These are phyloP conservation scores for Clarireedia paspali DNA, from an alignment of 2,329 filamentous ascomycete species.

Conservation along the genomic window DNA sequence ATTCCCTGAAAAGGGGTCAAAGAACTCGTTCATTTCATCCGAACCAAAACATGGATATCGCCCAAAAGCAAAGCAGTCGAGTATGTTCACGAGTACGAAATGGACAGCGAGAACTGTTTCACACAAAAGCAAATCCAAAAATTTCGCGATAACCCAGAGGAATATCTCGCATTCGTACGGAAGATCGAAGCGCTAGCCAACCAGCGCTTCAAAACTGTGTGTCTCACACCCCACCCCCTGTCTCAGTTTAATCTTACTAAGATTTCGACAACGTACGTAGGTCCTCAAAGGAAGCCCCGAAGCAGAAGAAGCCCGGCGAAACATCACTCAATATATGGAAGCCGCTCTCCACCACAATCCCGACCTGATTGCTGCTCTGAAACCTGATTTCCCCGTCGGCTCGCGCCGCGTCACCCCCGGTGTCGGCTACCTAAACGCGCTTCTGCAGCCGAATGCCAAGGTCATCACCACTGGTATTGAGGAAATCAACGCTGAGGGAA, in stretches of 20 bases:
- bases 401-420: slow-evolving; percentile 35
- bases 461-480: slow-evolving; percentile 40
- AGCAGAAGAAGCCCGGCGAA: slow-evolving; percentile 1
- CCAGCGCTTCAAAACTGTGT: slow-evolving; percentile 17
- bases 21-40: slow-evolving; percentile 36
- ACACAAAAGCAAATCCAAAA: slow-evolving; percentile 36
- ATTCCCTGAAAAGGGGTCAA: slow-evolving; percentile 26
- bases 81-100: slow-evolving; percentile 18
- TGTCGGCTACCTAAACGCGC: slow-evolving; percentile 39
- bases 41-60: slow-evolving; percentile 37
- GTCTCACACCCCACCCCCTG: background rate
- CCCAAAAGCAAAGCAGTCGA: slow-evolving; percentile 30
- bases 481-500: slow-evolving; percentile 37
- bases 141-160: slow-evolving; percentile 38
- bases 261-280: background rate
- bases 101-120: slow-evolving; percentile 33
- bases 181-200: slow-evolving; percentile 36
- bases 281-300: background rate
- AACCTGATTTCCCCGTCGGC: slow-evolving; percentile 36
- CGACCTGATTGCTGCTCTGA: slow-evolving; percentile 39
- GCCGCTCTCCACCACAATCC: slow-evolving; percentile 40
- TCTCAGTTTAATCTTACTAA: background rate
- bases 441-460: slow-evolving; percentile 41
- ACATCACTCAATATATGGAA: slow-evolving; percentile 37
- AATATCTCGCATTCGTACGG: slow-evolving; percentile 41